phyloP scores from a whole-genome alignment of 805 yeast species.

The Suhomyces pyralidae region DNA sequence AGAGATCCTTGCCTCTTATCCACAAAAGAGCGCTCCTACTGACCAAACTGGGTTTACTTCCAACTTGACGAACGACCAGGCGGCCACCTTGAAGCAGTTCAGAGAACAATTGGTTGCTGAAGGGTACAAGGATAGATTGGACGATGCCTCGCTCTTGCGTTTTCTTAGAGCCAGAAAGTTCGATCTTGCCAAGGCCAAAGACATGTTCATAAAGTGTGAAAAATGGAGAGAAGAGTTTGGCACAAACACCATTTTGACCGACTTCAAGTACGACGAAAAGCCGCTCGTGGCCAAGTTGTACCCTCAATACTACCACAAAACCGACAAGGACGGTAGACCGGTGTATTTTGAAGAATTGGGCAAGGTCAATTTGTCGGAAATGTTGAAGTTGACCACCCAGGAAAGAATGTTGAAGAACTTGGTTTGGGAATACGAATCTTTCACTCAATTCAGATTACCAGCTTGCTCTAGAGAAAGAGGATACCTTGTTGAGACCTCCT shows the following conservation, averaged over 20 bases:
- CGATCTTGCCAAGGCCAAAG: slow-evolving; percentile 71
- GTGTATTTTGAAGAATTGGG: slow-evolving; percentile 94
- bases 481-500: slow-evolving; percentile 84
- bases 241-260: slow-evolving; percentile 78
- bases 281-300: slow-evolving; percentile 82
- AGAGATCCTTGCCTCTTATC: slow-evolving; percentile 56
- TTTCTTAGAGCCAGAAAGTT: slow-evolving; percentile 95
- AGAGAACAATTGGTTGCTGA: slow-evolving; percentile 54
- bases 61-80: slow-evolving; percentile 66
- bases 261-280: slow-evolving; percentile 92
- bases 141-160: slow-evolving; percentile 79
- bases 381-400: slow-evolving; percentile 90
- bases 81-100: slow-evolving; percentile 54
- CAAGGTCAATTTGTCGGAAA: slow-evolving; percentile 79
- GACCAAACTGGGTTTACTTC: slow-evolving; percentile 79
- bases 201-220: slow-evolving; percentile 85
- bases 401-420: slow-evolving; percentile 94
- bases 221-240: slow-evolving; percentile 89
- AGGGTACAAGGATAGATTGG: slow-evolving; percentile 77
- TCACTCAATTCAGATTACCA: slow-evolving; percentile 79
- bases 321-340: slow-evolving; percentile 96
- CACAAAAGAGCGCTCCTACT: slow-evolving; percentile 63
- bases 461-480: slow-evolving; percentile 88
- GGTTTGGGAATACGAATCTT: slow-evolving; percentile 97
- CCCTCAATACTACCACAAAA: slow-evolving; percentile 97